Evolutionary conservation across 305 asterid species (phyloP).

Genomic region (Ajuga reptans): DNA sequence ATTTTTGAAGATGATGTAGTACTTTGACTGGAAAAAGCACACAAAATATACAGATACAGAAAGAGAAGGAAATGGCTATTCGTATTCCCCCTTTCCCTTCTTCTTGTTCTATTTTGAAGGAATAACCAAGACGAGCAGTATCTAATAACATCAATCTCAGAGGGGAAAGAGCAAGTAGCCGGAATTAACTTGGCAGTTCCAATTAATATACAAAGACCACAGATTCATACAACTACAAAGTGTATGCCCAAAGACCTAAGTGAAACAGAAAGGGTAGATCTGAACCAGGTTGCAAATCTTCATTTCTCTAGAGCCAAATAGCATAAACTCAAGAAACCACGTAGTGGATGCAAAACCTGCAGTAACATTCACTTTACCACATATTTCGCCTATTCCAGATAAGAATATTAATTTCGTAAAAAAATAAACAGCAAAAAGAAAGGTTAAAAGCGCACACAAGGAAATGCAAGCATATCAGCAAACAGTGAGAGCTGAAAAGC

Average conservation of each 20-base stretch:
- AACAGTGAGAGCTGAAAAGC: neutral
- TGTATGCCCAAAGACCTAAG: neutral
- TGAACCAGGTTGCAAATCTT: neutral
- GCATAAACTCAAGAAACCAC: neutral
- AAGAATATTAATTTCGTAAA: neutral
- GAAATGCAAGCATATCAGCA: conserved; percentile 1
- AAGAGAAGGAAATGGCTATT: neutral
- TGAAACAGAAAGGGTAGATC: neutral
- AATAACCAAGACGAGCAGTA: neutral
- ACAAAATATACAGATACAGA: neutral
- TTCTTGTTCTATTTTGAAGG: neutral
- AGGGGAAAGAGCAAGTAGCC: neutral
- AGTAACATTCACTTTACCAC: neutral
- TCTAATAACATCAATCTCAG: neutral
- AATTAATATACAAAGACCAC: neutral
- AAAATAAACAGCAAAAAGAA: neutral
- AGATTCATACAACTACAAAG: neutral
- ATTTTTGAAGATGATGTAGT: neutral
- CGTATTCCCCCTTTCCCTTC: neutral
- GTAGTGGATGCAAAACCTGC: neutral
- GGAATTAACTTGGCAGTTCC: neutral
- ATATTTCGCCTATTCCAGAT: neutral
- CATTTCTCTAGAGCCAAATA: neutral
- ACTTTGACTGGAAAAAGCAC: neutral
- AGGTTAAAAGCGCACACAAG: neutral